Percentiles rank a stretch among this genome's conserved stretches.
Conservation (phyloP, 2,329 filamentous ascomycete genomes). For the Penicillium sp. region DNA sequence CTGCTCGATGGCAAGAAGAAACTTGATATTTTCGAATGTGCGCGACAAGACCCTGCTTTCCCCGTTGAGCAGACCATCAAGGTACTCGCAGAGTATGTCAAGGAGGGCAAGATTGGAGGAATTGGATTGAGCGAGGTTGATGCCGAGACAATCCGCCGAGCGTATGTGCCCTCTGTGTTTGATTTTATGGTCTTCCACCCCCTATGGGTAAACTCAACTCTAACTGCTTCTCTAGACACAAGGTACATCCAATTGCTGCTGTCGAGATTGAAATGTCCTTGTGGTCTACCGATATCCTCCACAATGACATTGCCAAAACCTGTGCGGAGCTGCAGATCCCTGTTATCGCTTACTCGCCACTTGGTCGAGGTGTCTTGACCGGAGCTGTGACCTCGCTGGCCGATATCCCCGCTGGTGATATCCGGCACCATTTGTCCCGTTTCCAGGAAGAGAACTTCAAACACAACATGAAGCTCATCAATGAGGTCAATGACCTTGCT, state of each 20-base stretch:
- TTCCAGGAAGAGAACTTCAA: conserved; percentile 46
- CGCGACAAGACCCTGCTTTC: conserved; percentile 47
- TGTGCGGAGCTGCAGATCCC: conserved; percentile 52
- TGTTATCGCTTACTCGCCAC: conserved; percentile 52
- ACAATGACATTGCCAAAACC: conserved; percentile 49
- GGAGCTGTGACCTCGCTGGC: conserved; percentile 40
- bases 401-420: conserved; percentile 43
- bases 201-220: conserved; percentile 7
- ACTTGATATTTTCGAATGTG: conserved; percentile 54
- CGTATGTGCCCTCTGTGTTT: conserved; percentile 24
- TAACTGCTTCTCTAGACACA: conserved; percentile 34
- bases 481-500: conserved; percentile 40
- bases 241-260: conserved; percentile 48
- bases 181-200: background rate
- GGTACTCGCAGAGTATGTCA: conserved; percentile 32
- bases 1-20: conserved; percentile 50
- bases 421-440: conserved; percentile 38
- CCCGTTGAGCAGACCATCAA: conserved; percentile 43
- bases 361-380: conserved; percentile 50
- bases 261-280: conserved; percentile 56
- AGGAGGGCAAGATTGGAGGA: conserved; percentile 39
- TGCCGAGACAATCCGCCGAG: conserved; percentile 39
- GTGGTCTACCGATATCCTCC: conserved; percentile 49
- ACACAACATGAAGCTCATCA: conserved; percentile 44
- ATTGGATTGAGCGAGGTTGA: conserved; percentile 39